These are phyloP conservation scores for Hemisphaericaspora lyxosophila DNA, from an alignment of 1,139 yeast species.

Conservation along the genomic window DNA sequence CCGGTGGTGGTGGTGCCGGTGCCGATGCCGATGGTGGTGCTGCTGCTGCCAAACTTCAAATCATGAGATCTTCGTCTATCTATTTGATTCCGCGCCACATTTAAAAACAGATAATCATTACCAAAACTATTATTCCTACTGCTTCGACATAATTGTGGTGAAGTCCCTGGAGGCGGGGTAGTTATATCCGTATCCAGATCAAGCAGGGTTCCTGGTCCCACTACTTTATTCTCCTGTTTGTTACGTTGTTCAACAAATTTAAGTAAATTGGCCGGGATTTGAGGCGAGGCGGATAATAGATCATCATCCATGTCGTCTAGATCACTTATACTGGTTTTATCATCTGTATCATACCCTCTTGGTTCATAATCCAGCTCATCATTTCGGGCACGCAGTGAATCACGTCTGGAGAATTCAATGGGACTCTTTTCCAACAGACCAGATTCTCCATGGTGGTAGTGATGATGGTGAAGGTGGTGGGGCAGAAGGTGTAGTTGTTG, in stretches of 20 bases:
- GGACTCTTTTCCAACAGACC: neutral
- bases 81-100: slow-evolving; percentile 21
- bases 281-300: slow-evolving; percentile 61
- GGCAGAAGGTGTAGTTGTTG: slow-evolving; percentile 9
- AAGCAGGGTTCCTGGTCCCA: slow-evolving; percentile 14
- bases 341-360: slow-evolving; percentile 21
- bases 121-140: slow-evolving; percentile 27
- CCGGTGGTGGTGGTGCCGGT: too few species aligned
- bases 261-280: slow-evolving; percentile 60
- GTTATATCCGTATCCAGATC: slow-evolving; percentile 17
- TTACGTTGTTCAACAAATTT: slow-evolving; percentile 52
- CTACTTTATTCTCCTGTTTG: slow-evolving; percentile 37
- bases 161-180: slow-evolving; percentile 30
- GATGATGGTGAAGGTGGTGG: neutral
- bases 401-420: neutral
- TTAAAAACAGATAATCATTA: slow-evolving; percentile 22
- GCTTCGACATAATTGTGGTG: slow-evolving; percentile 24
- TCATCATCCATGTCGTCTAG: slow-evolving; percentile 53
- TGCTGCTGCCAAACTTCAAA: slow-evolving; percentile 24
- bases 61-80: slow-evolving; percentile 39
- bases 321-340: slow-evolving; percentile 25
- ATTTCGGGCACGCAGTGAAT: neutral
- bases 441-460: slow-evolving; percentile 1
- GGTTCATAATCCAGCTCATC: slow-evolving; percentile 17
- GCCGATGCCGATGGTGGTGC: too few species aligned